These are phyloP conservation scores for Coleophoma cylindrospora DNA, from an alignment of 2,329 filamentous ascomycete genomes.

Conservation along the genomic window DNA sequence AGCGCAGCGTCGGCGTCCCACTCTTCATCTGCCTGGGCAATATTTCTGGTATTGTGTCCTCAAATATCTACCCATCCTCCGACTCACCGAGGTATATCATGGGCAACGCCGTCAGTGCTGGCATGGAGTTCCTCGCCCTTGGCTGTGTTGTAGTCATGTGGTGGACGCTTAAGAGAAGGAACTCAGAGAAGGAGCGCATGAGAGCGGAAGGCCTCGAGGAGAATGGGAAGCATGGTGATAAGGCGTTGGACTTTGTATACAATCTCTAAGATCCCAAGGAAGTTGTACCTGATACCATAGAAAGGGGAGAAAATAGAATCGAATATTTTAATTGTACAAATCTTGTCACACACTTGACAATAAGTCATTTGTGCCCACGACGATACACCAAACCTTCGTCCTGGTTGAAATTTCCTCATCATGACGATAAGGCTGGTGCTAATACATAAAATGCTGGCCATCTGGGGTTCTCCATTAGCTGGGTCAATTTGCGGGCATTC, in stretches of 20 bases:
- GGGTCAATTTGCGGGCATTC: no score
- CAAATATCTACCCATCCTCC: not conserved
- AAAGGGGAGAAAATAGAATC: no score
- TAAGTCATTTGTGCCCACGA: no score
- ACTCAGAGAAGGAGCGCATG: not conserved
- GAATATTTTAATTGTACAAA: no score
- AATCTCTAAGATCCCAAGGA: not conserved
- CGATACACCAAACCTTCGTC: no score
- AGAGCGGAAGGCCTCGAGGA: not conserved
- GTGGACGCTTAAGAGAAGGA: not conserved
- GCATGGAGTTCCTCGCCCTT: not conserved
- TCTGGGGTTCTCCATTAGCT: no score
- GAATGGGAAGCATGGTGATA: not conserved
- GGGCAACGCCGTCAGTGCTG: not conserved
- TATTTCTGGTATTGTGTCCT: not conserved
- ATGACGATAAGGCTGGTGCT: no score
- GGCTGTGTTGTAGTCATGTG: not conserved
- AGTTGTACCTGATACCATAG: no score
- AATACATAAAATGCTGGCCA: no score
- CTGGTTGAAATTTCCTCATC: no score
- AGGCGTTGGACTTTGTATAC: not conserved
- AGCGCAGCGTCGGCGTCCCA: not conserved
- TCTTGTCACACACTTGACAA: no score
- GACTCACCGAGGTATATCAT: not conserved
- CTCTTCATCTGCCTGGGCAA: not conserved